Conservation (phyloP, 1,284 basidiomycete genomes). For the Cryptococcus amylolentus region DNA sequence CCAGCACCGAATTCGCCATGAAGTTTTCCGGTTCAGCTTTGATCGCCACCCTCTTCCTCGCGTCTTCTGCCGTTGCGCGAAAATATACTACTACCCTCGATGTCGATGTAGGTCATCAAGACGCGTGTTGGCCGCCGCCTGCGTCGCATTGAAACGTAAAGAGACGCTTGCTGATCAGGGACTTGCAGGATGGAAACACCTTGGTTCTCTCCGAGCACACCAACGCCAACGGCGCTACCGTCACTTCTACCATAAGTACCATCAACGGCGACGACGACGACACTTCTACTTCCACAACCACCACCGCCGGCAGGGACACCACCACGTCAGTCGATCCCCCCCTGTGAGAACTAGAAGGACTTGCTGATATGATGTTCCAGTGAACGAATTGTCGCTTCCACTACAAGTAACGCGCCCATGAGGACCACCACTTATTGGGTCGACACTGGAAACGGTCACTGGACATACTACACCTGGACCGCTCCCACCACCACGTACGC, state of each 20-base stretch:
- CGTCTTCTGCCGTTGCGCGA: slow-evolving; percentile 7
- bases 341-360: neutral
- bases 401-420: slow-evolving; percentile 24
- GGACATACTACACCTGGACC: slow-evolving; percentile 29
- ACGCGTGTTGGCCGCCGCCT: neutral
- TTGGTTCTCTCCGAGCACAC: slow-evolving; percentile 29
- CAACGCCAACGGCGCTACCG: slow-evolving; percentile 22
- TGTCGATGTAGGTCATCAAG: slow-evolving; percentile 11
- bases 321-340: slow-evolving; percentile 14
- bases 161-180: neutral
- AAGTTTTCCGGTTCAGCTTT: slow-evolving; percentile 4
- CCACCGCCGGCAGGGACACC: slow-evolving; percentile 4
- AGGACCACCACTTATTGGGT: slow-evolving; percentile 36
- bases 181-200: slow-evolving; percentile 32
- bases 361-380: neutral
- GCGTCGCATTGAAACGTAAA: neutral
- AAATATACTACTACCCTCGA: slow-evolving; percentile 15
- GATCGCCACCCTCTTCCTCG: slow-evolving; percentile 11
- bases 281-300: slow-evolving; percentile 8
- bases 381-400: slow-evolving; percentile 15
- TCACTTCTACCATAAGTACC: slow-evolving; percentile 21
- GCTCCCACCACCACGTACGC: slow-evolving; percentile 30
- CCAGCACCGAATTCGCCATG: slow-evolving; percentile 2
- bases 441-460: slow-evolving; percentile 29
- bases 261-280: slow-evolving; percentile 5